A percentile compares a stretch with the other conserved stretches of the same genome.
Evolutionary conservation across 306 rosid species (phyloP).

Genomic region (Malus sylvestris): DNA sequence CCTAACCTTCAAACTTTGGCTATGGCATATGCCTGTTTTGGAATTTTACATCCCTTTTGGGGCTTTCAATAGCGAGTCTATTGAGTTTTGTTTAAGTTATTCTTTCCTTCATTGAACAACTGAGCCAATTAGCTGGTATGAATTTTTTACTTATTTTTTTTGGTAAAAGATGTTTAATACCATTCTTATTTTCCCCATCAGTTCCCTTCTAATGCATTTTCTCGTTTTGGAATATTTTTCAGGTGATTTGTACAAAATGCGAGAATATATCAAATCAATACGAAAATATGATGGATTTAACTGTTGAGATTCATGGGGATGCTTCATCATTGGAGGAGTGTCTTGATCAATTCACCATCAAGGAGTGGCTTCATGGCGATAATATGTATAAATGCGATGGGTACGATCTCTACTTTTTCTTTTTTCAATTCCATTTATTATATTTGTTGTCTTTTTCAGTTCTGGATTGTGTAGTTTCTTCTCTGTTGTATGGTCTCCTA

Average conservation of each 20-base stretch:
- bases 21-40: not conserved
- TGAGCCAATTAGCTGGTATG: not conserved
- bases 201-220: not conserved
- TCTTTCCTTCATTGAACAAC: not conserved
- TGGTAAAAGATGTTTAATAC: not conserved
- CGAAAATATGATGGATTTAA: slow-evolving; percentile 97
- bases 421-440: not conserved
- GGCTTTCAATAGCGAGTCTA: not conserved
- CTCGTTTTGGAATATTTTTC: slow-evolving; percentile 3
- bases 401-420: slow-evolving; percentile 36
- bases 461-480: too few relatives aligned
- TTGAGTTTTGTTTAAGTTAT: not conserved
- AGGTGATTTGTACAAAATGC: slow-evolving; percentile 88
- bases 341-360: slow-evolving; percentile 79
- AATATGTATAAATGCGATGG: slow-evolving; percentile 96
- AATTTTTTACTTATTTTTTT: not conserved
- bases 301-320: slow-evolving; percentile 96
- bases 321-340: slow-evolving; percentile 92
- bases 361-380: slow-evolving; percentile 86
- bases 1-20: not conserved
- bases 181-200: not conserved
- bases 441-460: not conserved
- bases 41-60: not conserved
- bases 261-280: slow-evolving; percentile 69
- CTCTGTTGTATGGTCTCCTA: not conserved